These are phyloP conservation scores for Elaphomyces granulatus DNA, from an alignment of 495 filamentous ascomycete genomes.

Conservation along the genomic window DNA sequence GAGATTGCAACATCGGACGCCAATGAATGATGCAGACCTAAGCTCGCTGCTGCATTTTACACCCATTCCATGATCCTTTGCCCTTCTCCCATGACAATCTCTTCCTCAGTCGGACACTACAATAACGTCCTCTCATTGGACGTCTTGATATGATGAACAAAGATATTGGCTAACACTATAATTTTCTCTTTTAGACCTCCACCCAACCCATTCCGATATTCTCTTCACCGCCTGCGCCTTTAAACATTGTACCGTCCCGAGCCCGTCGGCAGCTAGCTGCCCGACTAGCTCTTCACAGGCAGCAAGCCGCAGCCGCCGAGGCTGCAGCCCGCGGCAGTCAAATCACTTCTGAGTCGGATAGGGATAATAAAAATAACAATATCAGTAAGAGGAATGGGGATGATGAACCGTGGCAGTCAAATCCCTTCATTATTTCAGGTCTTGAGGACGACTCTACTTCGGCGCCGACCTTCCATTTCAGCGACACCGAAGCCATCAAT, in stretches of 20 bases:
- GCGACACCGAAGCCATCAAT: conserved; percentile 8
- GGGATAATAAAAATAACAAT: conserved; percentile 11
- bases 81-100: neutral
- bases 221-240: conserved; percentile 33
- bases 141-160: neutral
- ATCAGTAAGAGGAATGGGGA: conserved; percentile 10
- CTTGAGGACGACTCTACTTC: conserved; percentile 25
- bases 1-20: too few relatives aligned
- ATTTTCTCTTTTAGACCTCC: too few relatives aligned
- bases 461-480: conserved; percentile 26
- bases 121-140: neutral
- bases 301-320: conserved; percentile 35
- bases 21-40: too few relatives aligned
- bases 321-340: conserved; percentile 6
- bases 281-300: conserved; percentile 65
- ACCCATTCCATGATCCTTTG: neutral
- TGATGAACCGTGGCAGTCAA: conserved; percentile 25
- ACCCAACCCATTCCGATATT: conserved; percentile 34
- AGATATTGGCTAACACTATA: neutral
- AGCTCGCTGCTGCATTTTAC: too few relatives aligned
- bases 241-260: conserved; percentile 69
- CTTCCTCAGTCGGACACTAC: neutral
- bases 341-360: conserved; percentile 5
- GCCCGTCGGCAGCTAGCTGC: conserved; percentile 74
- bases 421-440: conserved; percentile 32